Evolutionary conservation across 768 basidiomycete species (phyloP).

Genomic region (Symmetrospora coprosmae): DNA sequence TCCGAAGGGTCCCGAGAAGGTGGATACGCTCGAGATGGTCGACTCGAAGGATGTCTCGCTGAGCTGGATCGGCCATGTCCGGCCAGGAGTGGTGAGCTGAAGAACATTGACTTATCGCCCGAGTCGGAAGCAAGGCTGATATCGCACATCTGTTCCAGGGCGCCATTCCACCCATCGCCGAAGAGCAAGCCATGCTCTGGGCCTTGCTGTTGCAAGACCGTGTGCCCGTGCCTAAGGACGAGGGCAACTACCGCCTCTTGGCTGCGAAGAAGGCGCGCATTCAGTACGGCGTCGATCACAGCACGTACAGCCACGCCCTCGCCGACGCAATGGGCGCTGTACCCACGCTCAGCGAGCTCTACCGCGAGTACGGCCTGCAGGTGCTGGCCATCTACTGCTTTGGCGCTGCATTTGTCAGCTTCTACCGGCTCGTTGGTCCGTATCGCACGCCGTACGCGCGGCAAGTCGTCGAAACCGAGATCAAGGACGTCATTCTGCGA

Average conservation of each 20-base stretch:
- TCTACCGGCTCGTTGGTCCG: conserved; percentile 49
- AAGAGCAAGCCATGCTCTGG: conserved; percentile 51
- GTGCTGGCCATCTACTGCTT: conserved; percentile 48
- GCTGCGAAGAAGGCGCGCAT: conserved; percentile 45
- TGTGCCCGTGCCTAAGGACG: conserved; percentile 41
- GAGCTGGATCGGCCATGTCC: conserved; percentile 38
- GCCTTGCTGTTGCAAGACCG: conserved; percentile 43
- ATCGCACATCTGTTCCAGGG: conserved; percentile 27
- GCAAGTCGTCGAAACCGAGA: conserved; percentile 44
- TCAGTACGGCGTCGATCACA: conserved; percentile 45
- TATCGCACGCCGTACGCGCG: conserved; percentile 42
- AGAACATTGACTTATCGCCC: not conserved
- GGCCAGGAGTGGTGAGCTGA: conserved; percentile 37
- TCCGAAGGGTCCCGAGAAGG: conserved; percentile 33
- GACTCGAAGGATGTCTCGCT: conserved; percentile 32
- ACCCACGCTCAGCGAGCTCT: conserved; percentile 44
- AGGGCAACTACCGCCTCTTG: conserved; percentile 47
- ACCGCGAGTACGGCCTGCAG: conserved; percentile 44
- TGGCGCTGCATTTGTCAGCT: conserved; percentile 44
- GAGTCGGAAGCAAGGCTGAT: conserved; percentile 50
- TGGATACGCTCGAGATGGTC: conserved; percentile 33
- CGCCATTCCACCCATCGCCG: conserved; percentile 41
- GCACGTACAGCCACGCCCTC: conserved; percentile 46
- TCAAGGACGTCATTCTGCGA: conserved; percentile 50
- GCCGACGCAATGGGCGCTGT: conserved; percentile 49